phyloP scores from a whole-genome alignment of 2,329 filamentous ascomycete species.

The Akanthomyces lecanii region DNA sequence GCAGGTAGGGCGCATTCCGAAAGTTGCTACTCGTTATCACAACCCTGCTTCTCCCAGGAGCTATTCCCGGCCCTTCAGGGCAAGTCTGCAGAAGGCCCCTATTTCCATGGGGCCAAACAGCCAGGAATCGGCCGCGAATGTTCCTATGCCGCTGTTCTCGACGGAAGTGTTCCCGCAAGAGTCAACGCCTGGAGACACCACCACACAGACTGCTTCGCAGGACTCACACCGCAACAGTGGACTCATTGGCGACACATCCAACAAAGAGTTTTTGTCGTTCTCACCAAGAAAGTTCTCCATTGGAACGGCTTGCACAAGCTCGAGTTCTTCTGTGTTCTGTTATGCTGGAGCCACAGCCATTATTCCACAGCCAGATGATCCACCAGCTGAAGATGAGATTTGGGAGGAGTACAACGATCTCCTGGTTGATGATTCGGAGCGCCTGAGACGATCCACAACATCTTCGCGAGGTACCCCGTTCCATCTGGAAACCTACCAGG shows the following conservation, averaged over 20 bases:
- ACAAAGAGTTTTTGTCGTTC: slow-evolving; percentile 68
- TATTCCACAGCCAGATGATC: slow-evolving; percentile 57
- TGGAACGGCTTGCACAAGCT: slow-evolving; percentile 44
- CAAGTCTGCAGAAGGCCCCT: slow-evolving; percentile 40
- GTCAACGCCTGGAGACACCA: slow-evolving; percentile 30
- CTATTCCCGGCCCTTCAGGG: slow-evolving; percentile 77
- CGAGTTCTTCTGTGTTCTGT: slow-evolving; percentile 62
- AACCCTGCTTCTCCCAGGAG: slow-evolving; percentile 69
- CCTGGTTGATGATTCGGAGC: slow-evolving; percentile 57
- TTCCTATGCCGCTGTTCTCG: slow-evolving; percentile 41
- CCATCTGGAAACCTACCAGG: slow-evolving; percentile 48
- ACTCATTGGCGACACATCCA: not conserved
- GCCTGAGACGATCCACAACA: slow-evolving; percentile 47
- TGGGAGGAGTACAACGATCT: slow-evolving; percentile 95
- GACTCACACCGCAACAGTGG: not conserved
- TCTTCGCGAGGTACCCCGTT: slow-evolving; percentile 56
- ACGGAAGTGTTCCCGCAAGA: slow-evolving; percentile 36
- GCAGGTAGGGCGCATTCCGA: slow-evolving; percentile 82
- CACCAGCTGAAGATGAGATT: slow-evolving; percentile 75
- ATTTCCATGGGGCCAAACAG: slow-evolving; percentile 28
- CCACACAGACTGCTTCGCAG: slow-evolving; percentile 26
- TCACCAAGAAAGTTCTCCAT: slow-evolving; percentile 69
- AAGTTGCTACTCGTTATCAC: slow-evolving; percentile 66
- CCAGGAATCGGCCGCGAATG: slow-evolving; percentile 43
- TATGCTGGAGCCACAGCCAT: slow-evolving; percentile 61